These are phyloP conservation scores for Aristolochia californica DNA, from an alignment of 164 flowering plant species.

Conservation along the genomic window DNA sequence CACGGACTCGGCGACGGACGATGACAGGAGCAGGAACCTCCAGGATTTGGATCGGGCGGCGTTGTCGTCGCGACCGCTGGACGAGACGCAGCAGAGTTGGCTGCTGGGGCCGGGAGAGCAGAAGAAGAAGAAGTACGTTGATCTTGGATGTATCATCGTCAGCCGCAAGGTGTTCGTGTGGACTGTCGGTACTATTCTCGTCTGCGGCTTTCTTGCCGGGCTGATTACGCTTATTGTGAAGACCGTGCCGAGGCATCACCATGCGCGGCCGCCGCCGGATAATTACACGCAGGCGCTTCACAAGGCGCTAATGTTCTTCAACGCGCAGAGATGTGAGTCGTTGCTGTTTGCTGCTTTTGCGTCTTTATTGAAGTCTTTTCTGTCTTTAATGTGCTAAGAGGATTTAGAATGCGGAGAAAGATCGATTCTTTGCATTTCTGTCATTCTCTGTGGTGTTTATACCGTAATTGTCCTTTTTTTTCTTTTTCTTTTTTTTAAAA, in stretches of 20 bases:
- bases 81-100: conserved; percentile 98
- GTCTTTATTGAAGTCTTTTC: no score
- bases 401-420: no score
- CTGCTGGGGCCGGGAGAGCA: conserved; percentile 70
- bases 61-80: conserved; percentile 57
- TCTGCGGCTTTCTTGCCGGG: conserved; percentile 53
- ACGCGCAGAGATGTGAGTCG: conserved; percentile 64
- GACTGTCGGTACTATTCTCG: conserved; percentile 71
- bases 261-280: conserved; percentile 51
- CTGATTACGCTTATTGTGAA: conserved; percentile 62
- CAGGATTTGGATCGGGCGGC: conserved; percentile 85
- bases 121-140: conserved; percentile 94
- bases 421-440: no score
- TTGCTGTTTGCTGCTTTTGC: not conserved
- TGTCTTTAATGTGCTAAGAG: no score
- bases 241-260: conserved; percentile 65
- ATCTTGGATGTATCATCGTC: conserved; percentile 89
- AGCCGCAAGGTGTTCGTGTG: conserved; percentile 81
- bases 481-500: no score
- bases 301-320: conserved; percentile 54
- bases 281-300: conserved; percentile 55
- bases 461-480: no score
- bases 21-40: conserved; percentile 77
- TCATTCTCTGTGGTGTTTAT: no score
- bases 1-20: conserved; percentile 82